Conservation (phyloP, 495 filamentous ascomycete genomes). For the Clohesyomyces aquaticus region DNA sequence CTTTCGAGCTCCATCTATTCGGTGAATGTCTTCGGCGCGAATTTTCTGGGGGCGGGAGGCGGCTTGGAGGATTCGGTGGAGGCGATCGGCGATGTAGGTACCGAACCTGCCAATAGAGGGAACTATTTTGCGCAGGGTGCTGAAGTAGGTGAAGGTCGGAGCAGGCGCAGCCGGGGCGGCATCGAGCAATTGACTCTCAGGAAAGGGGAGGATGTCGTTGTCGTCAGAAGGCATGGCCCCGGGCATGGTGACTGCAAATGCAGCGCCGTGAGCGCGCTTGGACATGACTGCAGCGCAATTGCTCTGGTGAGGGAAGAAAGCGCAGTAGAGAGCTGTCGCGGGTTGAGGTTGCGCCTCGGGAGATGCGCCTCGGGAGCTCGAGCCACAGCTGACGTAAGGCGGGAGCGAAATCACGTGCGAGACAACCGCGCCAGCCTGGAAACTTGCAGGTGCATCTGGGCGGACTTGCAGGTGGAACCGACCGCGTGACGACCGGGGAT, state of each 20-base stretch:
- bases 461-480: neutral
- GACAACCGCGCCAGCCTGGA: neutral
- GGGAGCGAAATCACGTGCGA: neutral
- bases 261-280: neutral
- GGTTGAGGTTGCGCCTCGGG: neutral
- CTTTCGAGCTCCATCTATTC: slow-evolving; percentile 15
- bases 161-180: neutral
- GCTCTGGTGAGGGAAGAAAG: neutral
- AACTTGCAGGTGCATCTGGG: neutral
- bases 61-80: neutral
- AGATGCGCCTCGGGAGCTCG: neutral
- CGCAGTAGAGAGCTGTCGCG: neutral
- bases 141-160: neutral
- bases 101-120: neutral
- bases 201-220: neutral
- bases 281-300: neutral
- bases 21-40: slow-evolving; percentile 12
- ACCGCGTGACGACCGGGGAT: neutral
- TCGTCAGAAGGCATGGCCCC: neutral
- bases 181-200: neutral
- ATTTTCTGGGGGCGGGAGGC: slow-evolving; percentile 5
- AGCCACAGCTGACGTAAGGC: neutral
- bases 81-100: neutral
- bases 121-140: neutral
- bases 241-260: neutral